These are phyloP conservation scores for Alternaria metachromatica DNA, from an alignment of 2,329 filamentous ascomycete species.

Conservation along the genomic window DNA sequence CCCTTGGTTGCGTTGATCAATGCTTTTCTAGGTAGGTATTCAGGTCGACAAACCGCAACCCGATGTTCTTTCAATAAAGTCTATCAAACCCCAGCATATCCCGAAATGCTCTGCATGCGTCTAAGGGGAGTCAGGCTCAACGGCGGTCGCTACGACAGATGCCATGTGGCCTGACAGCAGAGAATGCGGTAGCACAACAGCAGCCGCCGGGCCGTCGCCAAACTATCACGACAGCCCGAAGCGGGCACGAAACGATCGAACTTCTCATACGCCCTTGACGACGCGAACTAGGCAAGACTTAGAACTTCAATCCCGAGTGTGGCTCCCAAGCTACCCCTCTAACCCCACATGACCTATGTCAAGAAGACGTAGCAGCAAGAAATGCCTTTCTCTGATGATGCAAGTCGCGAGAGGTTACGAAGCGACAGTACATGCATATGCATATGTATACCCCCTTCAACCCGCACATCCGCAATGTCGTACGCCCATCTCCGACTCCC, in stretches of 20 bases:
- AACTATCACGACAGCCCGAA: neutral
- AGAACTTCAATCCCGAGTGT: neutral
- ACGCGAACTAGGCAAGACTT: neutral
- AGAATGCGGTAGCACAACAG: neutral
- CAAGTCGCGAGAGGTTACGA: neutral
- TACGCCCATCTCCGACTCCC: neutral
- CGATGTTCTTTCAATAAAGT: neutral
- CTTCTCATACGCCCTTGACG: neutral
- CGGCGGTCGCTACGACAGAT: neutral
- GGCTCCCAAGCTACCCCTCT: neutral
- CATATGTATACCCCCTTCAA: neutral
- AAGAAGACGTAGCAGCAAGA: neutral
- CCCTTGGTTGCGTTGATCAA: neutral
- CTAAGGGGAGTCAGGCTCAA: neutral
- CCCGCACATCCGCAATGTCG: neutral
- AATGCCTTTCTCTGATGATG: neutral
- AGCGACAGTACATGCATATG: neutral
- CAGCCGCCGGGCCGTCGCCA: neutral
- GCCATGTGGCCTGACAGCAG: constrained; percentile 1
- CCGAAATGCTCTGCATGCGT: neutral
- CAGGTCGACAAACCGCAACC: neutral
- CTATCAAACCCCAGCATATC: neutral
- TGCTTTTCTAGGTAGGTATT: neutral
- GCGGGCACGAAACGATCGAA: neutral
- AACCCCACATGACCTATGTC: neutral